Base-by-base conservation (phyloP, 495 filamentous ascomycete species). In the Penicillium egyptiacum region DNA sequence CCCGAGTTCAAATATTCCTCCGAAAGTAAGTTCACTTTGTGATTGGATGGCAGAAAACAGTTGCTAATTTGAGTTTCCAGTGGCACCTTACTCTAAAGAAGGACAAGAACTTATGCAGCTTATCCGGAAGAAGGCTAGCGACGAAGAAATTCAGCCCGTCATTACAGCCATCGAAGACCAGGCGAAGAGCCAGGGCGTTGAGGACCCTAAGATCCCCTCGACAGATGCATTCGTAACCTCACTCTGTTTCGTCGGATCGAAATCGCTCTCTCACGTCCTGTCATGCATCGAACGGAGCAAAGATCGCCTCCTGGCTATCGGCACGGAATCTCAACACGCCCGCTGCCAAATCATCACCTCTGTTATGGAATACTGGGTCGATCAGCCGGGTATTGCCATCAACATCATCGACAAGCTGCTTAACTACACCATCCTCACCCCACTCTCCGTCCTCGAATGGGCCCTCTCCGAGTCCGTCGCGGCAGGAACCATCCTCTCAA, bases 251-350 rank as follows among this genome's bases (percentile, higher is more conserved):
- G 86, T 96, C 25, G 94, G 94, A 49, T 88, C 88, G 58, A 98
- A 97, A 70, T 96, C 92, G 0, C 86, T 98, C 11, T 97, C 93
- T 5, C 94, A 98, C 68, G 90, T 97, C 10, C 82, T 98, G 23
- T 94, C 91, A 14, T 95, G 90, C 72, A 96, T 98, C 64, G 94
- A 98, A 68, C 88, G 94, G 49, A 93, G 89, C 77, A 97, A 96
- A 70, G 92, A 96, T 46, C 88, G 91, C 10, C 86, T 98, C 4
- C 74, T 96, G 3, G 82, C 85, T 46, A 86, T 93, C 48, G 92
- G 90, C 14, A 76, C 84, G 1, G 78, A 81, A 47, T 93, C 89
- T 0, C 81, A 87, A 40, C 75, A 75, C 20, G 91, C 91, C 2
- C 84, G 90, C 19, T 81, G 83, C 52, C 95, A 99, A 70, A 96